A percentile compares a stretch with the other conserved stretches of the same genome.
Evolutionary conservation across 495 filamentous ascomycete genomes (phyloP).

Genomic region (Rostrohypoxylon terebratum): DNA sequence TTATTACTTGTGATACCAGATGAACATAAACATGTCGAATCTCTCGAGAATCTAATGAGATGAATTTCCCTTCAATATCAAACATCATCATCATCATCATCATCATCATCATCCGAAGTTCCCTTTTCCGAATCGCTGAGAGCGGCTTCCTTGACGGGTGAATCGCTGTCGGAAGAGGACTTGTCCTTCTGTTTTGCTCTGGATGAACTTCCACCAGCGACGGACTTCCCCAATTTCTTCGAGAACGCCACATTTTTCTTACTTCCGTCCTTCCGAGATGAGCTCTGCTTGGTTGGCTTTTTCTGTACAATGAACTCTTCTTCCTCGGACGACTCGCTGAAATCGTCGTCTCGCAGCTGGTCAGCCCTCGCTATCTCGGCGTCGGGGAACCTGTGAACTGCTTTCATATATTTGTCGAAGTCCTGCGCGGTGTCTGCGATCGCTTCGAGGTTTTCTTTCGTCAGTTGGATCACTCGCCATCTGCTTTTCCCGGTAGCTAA

Average conservation of each 20-base stretch:
- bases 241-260: background rate
- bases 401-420: conserved; percentile 39
- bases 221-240: conserved; percentile 9
- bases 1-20: background rate
- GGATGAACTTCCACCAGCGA: background rate
- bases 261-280: background rate
- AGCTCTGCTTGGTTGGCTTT: background rate
- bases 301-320: background rate
- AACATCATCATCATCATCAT: conserved; percentile 9
- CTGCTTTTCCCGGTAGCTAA: conserved; percentile 26
- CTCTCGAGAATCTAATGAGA: background rate
- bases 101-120: background rate
- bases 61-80: background rate
- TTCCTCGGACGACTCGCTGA: conserved; percentile 13
- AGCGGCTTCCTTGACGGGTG: background rate
- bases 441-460: conserved; percentile 20
- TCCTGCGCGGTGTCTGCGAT: conserved; percentile 39
- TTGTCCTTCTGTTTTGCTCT: background rate
- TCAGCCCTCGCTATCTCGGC: conserved; percentile 8
- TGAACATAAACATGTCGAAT: background rate
- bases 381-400: conserved; percentile 8
- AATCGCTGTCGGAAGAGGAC: background rate
- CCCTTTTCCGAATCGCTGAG: background rate
- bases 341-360: conserved; percentile 10
- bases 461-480: conserved; percentile 25